Evolutionary conservation across 179 eudicot species (phyloP).

Genomic region (Patellifolia procumbens): DNA sequence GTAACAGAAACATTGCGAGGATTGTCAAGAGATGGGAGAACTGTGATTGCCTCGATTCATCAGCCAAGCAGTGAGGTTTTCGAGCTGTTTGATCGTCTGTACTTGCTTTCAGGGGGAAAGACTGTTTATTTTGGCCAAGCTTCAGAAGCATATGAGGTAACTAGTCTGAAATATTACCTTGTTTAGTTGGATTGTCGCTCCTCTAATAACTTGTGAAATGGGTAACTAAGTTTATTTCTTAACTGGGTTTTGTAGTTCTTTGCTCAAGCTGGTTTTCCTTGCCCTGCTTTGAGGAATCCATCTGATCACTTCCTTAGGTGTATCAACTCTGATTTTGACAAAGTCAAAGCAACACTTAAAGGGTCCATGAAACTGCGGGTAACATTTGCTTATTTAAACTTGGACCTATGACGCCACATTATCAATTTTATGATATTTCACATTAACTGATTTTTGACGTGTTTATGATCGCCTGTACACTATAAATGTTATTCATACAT

Average conservation of each 20-base stretch:
- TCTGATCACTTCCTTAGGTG: conserved; percentile 98
- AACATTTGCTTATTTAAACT: too few relatives aligned
- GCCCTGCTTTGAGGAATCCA: conserved; percentile 93
- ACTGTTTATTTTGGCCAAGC: conserved; percentile 95
- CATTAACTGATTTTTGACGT: too few relatives aligned
- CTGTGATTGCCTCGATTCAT: conserved; percentile 94
- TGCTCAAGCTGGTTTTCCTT: conserved; percentile 98
- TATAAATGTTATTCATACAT: too few relatives aligned
- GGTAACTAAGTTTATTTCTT: background rate
- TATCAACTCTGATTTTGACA: conserved; percentile 93
- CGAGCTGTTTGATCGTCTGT: conserved; percentile 90
- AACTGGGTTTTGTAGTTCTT: conserved; percentile 59
- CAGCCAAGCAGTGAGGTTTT: conserved; percentile 99
- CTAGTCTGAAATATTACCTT: background rate
- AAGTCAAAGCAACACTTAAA: conserved; percentile 93
- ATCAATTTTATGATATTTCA: too few relatives aligned
- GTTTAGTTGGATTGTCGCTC: background rate
- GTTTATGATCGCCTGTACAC: too few relatives aligned
- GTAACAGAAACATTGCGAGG: conserved; percentile 87
- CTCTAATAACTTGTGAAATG: background rate
- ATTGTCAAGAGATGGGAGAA: conserved; percentile 89
- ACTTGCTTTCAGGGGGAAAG: conserved; percentile 94
- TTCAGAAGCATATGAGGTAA: conserved; percentile 89
- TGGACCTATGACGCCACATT: too few relatives aligned
- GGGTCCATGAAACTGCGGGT: conserved; percentile 99